Evolutionary conservation across 768 basidiomycete species (phyloP), one percentile per base, ranked within the genome.

Genomic region (Lentinula sp.): DNA sequence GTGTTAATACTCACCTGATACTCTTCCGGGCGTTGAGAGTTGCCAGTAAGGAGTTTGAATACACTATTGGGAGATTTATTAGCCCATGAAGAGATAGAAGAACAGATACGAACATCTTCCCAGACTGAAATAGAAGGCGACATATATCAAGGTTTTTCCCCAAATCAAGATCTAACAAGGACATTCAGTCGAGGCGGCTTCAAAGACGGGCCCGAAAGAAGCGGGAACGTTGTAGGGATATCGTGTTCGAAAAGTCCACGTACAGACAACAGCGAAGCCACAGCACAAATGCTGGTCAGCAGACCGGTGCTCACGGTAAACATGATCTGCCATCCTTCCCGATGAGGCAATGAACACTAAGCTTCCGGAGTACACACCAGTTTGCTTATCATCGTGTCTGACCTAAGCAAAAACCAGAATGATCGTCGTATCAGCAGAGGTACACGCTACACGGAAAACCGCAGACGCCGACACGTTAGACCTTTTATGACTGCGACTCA

Each of bases 41-140:
- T 2, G 80, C 82, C 48, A 84, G 74, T 28, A 83, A 71, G 23
- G 82, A 82, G 67, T 84, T 84, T 53, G 78, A 78, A 65, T 84
- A 82, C 16, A 83, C 83, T 83, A 58, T 32, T 7, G 15, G 1
- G 15, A 57, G 35, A 43, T 8, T 52, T 13, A 53, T 16, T 51
- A 61, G 37, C 32, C 7, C 50, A 46, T 37, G 43, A 35, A 37
- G 23, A n/a, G 15, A 16, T 31, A 11, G 57, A 21, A 23, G 23
- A 1, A 1, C 39, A 57, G 51, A 40, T 51, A 71, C 77, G 62
- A 65, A 81, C 82, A 67, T 64, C 81, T 76, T 63, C 82, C 81
- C 34, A 83, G 71, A 59, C 77, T 76, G 72, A 84, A 83, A 70
- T 81, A 84, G 70, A 84, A 84, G 48, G 79, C 77, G 37, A 83